These are phyloP conservation scores for Capronia epimyces DNA, from an alignment of 2,329 filamentous ascomycete genomes.

Conservation along the genomic window DNA sequence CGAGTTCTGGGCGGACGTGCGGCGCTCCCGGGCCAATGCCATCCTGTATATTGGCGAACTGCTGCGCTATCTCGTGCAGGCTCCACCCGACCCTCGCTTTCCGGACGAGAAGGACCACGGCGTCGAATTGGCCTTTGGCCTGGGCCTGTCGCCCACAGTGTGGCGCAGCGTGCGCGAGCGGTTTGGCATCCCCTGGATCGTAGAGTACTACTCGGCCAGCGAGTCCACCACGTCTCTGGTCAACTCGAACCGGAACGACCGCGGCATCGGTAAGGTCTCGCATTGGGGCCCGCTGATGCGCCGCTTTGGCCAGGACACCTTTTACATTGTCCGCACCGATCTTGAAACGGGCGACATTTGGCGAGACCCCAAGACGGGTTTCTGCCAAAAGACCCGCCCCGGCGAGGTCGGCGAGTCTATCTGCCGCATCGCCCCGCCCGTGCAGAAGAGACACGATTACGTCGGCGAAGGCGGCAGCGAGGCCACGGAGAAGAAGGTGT, in stretches of 20 bases:
- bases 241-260: constrained; percentile 40
- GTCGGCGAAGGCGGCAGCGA: constrained; percentile 45
- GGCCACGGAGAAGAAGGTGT: constrained; percentile 66
- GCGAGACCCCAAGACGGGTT: constrained; percentile 61
- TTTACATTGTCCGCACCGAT: constrained; percentile 42
- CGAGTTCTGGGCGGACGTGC: constrained; percentile 24
- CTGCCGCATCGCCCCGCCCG: constrained; percentile 44
- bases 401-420: constrained; percentile 72
- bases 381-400: constrained; percentile 57
- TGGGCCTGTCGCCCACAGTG: constrained; percentile 16
- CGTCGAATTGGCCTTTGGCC: constrained; percentile 17
- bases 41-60: constrained; percentile 28
- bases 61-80: constrained; percentile 25
- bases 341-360: constrained; percentile 38
- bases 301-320: constrained; percentile 38
- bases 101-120: constrained; percentile 18
- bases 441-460: constrained; percentile 20
- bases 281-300: constrained; percentile 41
- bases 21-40: constrained; percentile 19
- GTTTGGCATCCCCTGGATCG: constrained; percentile 43
- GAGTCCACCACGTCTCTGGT: constrained; percentile 45
- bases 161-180: constrained; percentile 29
- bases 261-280: constrained; percentile 42
- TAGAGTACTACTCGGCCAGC: constrained; percentile 47
- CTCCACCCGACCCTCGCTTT: constrained; percentile 17